Conservation (phyloP, 2,329 filamentous ascomycete species). For the Cladosporium austrohemisphaericum region DNA sequence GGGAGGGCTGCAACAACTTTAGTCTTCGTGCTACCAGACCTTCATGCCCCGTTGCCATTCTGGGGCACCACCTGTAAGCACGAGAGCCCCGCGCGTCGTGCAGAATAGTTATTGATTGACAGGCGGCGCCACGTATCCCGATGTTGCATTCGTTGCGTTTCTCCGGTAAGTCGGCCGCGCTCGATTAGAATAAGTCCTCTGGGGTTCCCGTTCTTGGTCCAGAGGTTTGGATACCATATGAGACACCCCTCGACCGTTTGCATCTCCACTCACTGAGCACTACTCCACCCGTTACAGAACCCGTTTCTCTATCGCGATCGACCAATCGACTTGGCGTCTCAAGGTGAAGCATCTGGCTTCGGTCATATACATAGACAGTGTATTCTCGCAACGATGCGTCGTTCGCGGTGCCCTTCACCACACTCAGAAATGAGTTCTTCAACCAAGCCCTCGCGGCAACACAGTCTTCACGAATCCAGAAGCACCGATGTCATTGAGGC, state of each 20-base stretch:
- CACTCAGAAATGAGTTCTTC: constrained; percentile 1
- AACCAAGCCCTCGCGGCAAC: not conserved
- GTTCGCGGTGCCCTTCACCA: constrained; percentile 1
- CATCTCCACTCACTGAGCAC: constrained; percentile 11
- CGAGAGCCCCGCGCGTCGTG: not conserved
- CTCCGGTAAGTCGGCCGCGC: not conserved
- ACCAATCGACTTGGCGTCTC: constrained; percentile 6
- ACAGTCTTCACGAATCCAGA: constrained; percentile 5
- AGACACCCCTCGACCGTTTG: not conserved
- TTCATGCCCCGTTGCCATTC: not conserved
- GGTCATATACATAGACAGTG: constrained; percentile 5
- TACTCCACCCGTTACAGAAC: constrained; percentile 4
- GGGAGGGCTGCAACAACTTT: constrained; percentile 8
- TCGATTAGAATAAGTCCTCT: too few relatives aligned
- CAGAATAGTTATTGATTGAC: not conserved
- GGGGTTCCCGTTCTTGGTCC: constrained; percentile 1
- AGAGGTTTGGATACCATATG: too few relatives aligned
- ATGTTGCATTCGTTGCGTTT: not conserved
- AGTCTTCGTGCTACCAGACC: not conserved
- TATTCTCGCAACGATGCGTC: not conserved
- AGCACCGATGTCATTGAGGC: constrained; percentile 10
- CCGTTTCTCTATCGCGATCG: not conserved
- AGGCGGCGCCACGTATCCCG: not conserved
- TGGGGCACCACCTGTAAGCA: not conserved
- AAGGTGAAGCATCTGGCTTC: not conserved